A percentile compares a stretch with the other conserved stretches of the same genome.
phyloP scores from a whole-genome alignment of 2,329 filamentous ascomycete species.

The Fusarium sp. region DNA sequence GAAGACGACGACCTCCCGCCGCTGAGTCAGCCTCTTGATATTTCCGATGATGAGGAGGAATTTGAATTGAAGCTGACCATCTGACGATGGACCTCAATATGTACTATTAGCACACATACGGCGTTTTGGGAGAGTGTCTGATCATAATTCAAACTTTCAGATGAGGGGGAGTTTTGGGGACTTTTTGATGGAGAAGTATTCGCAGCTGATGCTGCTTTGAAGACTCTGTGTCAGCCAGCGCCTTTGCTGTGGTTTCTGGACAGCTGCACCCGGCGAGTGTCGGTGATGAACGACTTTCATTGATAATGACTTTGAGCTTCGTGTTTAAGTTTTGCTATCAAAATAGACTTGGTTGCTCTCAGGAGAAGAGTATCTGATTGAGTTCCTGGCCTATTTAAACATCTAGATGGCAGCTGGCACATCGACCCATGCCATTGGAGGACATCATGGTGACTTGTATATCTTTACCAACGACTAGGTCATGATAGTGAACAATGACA shows the following conservation, averaged over 20 bases:
- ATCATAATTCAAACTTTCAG: not conserved
- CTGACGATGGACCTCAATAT: constrained; percentile 27
- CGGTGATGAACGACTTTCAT: constrained; percentile 13
- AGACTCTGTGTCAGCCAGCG: constrained; percentile 1
- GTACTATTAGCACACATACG: constrained; percentile 33
- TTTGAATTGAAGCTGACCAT: constrained; percentile 69
- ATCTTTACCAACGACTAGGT: no score
- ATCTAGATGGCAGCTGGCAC: not conserved
- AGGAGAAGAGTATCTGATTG: not conserved
- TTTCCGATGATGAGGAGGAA: constrained; percentile 65
- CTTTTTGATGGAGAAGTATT: constrained; percentile 6
- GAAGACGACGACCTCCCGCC: constrained; percentile 53
- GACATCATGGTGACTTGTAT: not conserved
- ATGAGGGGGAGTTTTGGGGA: constrained; percentile 32
- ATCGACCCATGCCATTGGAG: no score
- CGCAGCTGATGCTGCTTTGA: not conserved
- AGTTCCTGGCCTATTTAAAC: not conserved
- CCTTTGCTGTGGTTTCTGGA: not conserved
- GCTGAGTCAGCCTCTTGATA: constrained; percentile 39
- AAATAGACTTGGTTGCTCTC: not conserved
- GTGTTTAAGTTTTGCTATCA: not conserved
- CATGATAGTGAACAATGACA: no score
- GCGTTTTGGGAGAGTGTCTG: constrained; percentile 37
- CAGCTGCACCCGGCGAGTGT: not conserved
- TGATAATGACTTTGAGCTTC: not conserved